Base-by-base conservation (phyloP, 2,329 filamentous ascomycete genomes). In the Aspergillus hortae region DNA sequence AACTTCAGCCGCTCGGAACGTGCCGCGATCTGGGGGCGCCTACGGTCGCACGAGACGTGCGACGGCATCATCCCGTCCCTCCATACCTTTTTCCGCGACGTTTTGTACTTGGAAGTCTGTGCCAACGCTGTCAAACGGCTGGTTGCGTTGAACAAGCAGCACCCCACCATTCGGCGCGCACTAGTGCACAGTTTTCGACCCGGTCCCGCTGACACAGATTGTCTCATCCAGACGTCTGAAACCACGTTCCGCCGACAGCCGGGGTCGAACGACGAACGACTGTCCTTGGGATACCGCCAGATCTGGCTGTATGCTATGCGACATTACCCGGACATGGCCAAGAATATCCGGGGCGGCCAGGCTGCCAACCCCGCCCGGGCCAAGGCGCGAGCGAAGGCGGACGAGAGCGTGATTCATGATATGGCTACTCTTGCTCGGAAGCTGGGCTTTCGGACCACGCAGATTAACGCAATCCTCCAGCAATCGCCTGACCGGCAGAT, bases 31-130 rank as follows among this genome's bases (percentile, higher is more conserved):
- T 74, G 53, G 63, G 49, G 51, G 25, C 55, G 56, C 44, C 32
- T 72, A 36, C 57, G 54, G 46, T 57, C 48, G 15, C 14, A 46
- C n/a, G 25, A 51, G 42, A 36, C 27, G 11, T 45, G 21, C 25
- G 25, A 45, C 43, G 43, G 43, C 33, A 35, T 74, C 4, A 64
- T 73, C 46, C 68, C 65, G 6, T 73, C 64, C 32, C 63, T 74
- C 21, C 60, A 64, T 49, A 68, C 55, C 33, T 73, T 74, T 56
- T 74, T 74, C 52, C 53, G 68, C 46, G 65, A 74, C 50, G 52
- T 73, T 10, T 66, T 63, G 43, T 73, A 68, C 50, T 51, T 74
- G 6, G 56, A 67, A 57, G 52, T 46, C 21, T 62, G 56, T 38
- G 57, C 61, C 19, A 46, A 67, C 47, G 59, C 47, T 44, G 47